phyloP scores from a whole-genome alignment of 73 alveolate genomes.

The Blepharisma japonicum region DNA sequence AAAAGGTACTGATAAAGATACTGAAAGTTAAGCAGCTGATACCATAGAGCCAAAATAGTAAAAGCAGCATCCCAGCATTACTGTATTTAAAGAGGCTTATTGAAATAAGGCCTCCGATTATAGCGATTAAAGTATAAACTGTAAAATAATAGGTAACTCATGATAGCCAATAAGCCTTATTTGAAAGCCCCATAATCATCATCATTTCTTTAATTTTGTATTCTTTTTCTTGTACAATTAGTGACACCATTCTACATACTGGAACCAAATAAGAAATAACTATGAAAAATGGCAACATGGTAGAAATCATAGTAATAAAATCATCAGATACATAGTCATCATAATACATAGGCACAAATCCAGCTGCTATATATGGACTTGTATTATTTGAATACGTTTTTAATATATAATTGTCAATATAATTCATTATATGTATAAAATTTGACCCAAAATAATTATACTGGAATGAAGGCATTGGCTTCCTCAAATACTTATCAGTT shows the following conservation, averaged over 20 bases:
- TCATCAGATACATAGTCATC: constrained; percentile 32
- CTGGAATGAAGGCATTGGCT: background rate
- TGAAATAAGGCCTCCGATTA: background rate
- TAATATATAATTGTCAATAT: no score
- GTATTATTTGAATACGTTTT: no score
- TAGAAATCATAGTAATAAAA: background rate
- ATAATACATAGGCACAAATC: constrained; percentile 29
- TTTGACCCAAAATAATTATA: no score
- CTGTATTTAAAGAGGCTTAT: background rate
- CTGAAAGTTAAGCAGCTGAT: background rate
- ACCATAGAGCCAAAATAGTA: constrained; percentile 11
- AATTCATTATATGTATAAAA: no score
- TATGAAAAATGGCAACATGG: constrained; percentile 34
- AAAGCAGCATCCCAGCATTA: background rate
- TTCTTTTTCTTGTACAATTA: constrained; percentile 77
- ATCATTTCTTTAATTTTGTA: constrained; percentile 93
- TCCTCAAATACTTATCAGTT: background rate
- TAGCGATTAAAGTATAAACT: constrained; percentile 52
- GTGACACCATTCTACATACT: constrained; percentile 1
- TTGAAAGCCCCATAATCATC: constrained; percentile 96
- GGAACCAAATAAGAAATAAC: constrained; percentile 30
- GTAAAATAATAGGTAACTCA: constrained; percentile 66
- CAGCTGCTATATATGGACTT: no score
- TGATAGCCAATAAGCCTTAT: constrained; percentile 71
- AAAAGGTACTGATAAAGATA: constrained; percentile 45